Percentiles rank a stretch among this genome's conserved stretches.
phyloP scores from a whole-genome alignment of 2,329 filamentous ascomycete genomes.

The Colletotrichum musicola region DNA sequence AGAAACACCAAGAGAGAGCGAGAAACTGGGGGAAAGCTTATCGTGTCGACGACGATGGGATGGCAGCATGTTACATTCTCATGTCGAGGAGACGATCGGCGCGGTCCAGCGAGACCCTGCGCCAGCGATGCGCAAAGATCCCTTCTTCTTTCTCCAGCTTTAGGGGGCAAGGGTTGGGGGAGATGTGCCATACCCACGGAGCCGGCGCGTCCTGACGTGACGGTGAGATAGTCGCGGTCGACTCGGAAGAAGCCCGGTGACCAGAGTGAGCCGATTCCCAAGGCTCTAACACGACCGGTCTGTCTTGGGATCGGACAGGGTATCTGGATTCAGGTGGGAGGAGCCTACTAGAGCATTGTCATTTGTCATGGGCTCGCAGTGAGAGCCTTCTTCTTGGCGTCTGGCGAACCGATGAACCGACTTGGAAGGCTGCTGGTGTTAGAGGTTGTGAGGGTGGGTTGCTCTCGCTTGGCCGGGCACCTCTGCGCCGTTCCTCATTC shows the following conservation, averaged over 20 bases:
- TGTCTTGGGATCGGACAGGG: neutral
- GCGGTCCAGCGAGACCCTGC: constrained; percentile 8
- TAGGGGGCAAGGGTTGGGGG: no score
- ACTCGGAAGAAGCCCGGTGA: no score
- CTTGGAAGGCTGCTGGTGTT: neutral
- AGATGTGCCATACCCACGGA: neutral
- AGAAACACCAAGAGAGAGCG: constrained; percentile 11
- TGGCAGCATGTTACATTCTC: constrained; percentile 28
- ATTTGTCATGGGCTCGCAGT: constrained; percentile 14
- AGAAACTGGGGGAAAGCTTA: constrained; percentile 23
- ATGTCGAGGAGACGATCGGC: neutral
- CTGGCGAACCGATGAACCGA: constrained; percentile 19
- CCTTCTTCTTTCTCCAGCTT: constrained; percentile 9
- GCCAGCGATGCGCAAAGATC: no score
- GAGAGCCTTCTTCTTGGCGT: neutral
- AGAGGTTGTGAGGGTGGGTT: neutral
- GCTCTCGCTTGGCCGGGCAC: constrained; percentile 22
- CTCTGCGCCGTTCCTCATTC: constrained; percentile 20
- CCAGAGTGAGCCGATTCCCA: neutral
- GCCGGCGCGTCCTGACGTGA: no score
- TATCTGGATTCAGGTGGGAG: neutral
- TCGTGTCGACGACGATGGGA: neutral
- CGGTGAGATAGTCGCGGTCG: no score
- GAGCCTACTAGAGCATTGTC: constrained; percentile 5
- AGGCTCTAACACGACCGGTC: neutral